phyloP scores from a whole-genome alignment of 441 rosid species.

The Erysimum pusillum region DNA sequence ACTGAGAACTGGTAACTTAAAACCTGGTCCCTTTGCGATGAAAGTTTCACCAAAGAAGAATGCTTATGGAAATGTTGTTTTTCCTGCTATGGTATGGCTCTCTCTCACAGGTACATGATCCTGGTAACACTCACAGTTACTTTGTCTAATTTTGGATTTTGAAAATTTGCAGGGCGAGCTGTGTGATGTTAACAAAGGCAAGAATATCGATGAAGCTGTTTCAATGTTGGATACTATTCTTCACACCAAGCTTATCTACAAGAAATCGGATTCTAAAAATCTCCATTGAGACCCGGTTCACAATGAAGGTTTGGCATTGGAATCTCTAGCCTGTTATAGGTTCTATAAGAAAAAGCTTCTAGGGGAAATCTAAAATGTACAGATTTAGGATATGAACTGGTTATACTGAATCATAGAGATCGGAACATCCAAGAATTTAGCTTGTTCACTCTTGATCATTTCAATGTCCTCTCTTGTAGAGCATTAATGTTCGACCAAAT shows the following conservation, averaged over 20 bases:
- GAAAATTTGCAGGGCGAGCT: constrained; percentile 56
- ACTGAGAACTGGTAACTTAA: constrained; percentile 66
- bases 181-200: constrained; percentile 80
- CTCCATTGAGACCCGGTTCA: background rate
- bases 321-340: background rate
- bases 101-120: constrained; percentile 46
- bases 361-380: background rate
- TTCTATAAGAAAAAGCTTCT: background rate
- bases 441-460: too few species aligned
- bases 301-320: too few species aligned
- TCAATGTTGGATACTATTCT: constrained; percentile 65
- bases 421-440: too few species aligned
- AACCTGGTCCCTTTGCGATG: constrained; percentile 63
- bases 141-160: constrained; percentile 24
- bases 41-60: constrained; percentile 70
- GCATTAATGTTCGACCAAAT: too few species aligned
- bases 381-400: background rate
- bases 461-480: too few species aligned
- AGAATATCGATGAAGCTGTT: constrained; percentile 62
- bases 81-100: constrained; percentile 71
- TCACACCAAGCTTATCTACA: constrained; percentile 46
- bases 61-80: constrained; percentile 61
- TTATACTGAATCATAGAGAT: too few species aligned
- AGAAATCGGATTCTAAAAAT: constrained; percentile 45
- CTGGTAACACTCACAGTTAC: background rate